These are phyloP conservation scores for Phytophthora capsici DNA, from an alignment of 352 stramenopile genomes.

Conservation along the genomic window DNA sequence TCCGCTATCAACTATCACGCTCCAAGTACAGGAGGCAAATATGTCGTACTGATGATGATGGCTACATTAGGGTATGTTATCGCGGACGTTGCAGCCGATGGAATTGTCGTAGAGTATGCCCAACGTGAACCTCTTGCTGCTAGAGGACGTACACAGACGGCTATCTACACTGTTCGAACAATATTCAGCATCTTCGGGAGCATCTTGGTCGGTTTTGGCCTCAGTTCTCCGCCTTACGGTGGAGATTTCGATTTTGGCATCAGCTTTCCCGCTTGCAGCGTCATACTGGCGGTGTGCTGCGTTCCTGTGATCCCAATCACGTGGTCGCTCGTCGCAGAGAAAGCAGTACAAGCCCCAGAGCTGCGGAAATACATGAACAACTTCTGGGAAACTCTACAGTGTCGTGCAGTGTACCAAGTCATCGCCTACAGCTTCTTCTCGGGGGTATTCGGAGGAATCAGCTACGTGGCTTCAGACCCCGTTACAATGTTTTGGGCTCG, in stretches of 20 bases:
- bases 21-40: constrained; percentile 45
- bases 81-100: constrained; percentile 55
- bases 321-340: constrained; percentile 44
- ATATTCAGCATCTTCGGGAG: constrained; percentile 46
- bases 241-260: constrained; percentile 45
- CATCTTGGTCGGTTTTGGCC: constrained; percentile 39
- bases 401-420: constrained; percentile 48
- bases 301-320: constrained; percentile 41
- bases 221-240: constrained; percentile 45
- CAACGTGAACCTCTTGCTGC: constrained; percentile 46
- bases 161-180: constrained; percentile 46
- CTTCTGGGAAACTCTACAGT: constrained; percentile 38
- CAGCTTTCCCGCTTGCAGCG: constrained; percentile 31
- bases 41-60: constrained; percentile 63
- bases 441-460: constrained; percentile 38
- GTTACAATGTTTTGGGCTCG: constrained; percentile 52
- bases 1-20: constrained; percentile 44
- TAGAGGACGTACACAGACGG: constrained; percentile 45
- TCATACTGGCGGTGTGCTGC: constrained; percentile 38
- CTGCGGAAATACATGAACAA: constrained; percentile 34
- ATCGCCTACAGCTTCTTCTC: constrained; percentile 48
- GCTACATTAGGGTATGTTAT: constrained; percentile 59
- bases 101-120: constrained; percentile 50
- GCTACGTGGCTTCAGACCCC: constrained; percentile 31
- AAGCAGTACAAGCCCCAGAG: constrained; percentile 13